These are phyloP conservation scores for Begonia masoniana DNA, from an alignment of 306 rosid genomes.

Conservation along the genomic window DNA sequence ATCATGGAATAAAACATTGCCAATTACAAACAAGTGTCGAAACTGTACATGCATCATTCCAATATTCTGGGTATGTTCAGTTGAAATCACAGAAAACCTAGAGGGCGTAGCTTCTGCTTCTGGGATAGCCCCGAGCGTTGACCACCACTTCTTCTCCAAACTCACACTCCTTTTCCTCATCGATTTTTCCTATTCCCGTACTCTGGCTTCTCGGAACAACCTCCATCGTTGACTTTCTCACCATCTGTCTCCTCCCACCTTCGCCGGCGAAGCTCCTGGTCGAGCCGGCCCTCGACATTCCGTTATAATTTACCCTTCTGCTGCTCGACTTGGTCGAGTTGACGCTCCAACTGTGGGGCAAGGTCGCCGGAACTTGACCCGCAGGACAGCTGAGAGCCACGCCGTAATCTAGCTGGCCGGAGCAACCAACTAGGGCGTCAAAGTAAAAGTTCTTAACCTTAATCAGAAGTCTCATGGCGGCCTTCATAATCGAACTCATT, in stretches of 20 bases:
- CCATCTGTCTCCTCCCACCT: conserved; percentile 1
- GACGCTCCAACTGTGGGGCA: conserved; percentile 44
- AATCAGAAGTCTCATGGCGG: conserved; percentile 12
- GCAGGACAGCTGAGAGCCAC: conserved; percentile 24
- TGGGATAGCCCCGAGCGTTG: conserved; percentile 10
- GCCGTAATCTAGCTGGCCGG: conserved; percentile 13
- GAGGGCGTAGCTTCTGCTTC: conserved; percentile 44
- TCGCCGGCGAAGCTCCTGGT: background rate
- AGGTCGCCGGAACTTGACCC: conserved; percentile 2
- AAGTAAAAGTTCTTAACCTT: conserved; percentile 42
- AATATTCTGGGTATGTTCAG: no score
- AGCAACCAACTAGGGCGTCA: conserved; percentile 25
- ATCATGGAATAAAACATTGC: no score
- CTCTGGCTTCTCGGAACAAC: conserved; percentile 29
- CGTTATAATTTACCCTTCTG: conserved; percentile 17
- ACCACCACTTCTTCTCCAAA: conserved; percentile 19
- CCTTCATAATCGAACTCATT: background rate
- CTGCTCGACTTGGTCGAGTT: conserved; percentile 12
- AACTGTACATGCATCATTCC: no score
- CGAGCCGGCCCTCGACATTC: conserved; percentile 36
- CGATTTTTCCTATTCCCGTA: conserved; percentile 43
- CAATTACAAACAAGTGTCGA: no score
- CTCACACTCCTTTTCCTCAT: conserved; percentile 45
- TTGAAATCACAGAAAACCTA: no score
- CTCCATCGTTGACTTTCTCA: background rate